Conservation (phyloP, 2,329 filamentous ascomycete species). For the Microdochium bolleyi region DNA sequence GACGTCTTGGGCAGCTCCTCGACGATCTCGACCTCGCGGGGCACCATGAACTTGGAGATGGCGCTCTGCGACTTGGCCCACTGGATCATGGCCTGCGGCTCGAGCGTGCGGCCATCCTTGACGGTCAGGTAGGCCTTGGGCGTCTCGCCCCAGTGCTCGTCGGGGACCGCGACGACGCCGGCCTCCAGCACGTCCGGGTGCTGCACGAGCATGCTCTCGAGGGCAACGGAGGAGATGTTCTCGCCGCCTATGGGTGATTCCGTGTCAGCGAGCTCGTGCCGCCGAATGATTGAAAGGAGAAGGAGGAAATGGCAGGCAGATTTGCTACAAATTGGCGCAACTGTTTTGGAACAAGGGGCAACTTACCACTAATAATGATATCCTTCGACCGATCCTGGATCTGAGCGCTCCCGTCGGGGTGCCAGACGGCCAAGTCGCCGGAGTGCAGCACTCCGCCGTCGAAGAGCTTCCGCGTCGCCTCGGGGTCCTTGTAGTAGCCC, state of each 20-base stretch:
- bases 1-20: constrained; percentile 88
- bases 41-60: constrained; percentile 89
- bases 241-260: constrained; percentile 60
- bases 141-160: constrained; percentile 91
- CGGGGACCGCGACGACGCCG: constrained; percentile 79
- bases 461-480: constrained; percentile 81
- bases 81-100: constrained; percentile 63
- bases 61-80: constrained; percentile 78
- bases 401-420: constrained; percentile 82
- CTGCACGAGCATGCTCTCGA: constrained; percentile 82
- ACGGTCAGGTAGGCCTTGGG: constrained; percentile 90
- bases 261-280: neutral
- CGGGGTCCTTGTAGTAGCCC: constrained; percentile 85
- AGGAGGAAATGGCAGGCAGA: neutral
- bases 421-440: constrained; percentile 89
- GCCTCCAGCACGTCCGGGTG: constrained; percentile 88
- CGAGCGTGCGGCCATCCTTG: constrained; percentile 54
- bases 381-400: constrained; percentile 94
- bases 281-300: neutral
- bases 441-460: constrained; percentile 80
- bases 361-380: constrained; percentile 87
- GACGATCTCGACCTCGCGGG: constrained; percentile 68
- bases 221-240: constrained; percentile 89
- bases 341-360: neutral
- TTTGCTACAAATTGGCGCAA: too few relatives aligned